Base-by-base conservation (phyloP, 2,329 filamentous ascomycete species). In the Phialemonium atrogriseum region DNA sequence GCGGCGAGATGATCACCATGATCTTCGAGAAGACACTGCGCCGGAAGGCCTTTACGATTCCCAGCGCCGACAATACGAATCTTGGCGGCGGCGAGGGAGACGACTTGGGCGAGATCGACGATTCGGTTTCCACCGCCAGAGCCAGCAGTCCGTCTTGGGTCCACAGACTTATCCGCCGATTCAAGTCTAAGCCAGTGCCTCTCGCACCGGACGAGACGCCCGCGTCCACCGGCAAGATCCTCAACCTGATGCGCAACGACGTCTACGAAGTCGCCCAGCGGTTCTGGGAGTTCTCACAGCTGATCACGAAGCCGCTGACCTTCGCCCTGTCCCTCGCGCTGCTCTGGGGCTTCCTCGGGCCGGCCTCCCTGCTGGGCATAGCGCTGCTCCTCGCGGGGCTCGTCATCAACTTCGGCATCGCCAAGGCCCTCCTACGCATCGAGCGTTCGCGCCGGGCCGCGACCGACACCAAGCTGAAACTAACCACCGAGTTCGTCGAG, bases 1-100 rank as follows among this genome's bases (percentile, higher is more conserved):
- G 87, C 28, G 87, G 87, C 5, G 86, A 94, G 56, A 75, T 89
- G 70, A 81, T 89, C 36, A 88, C 83, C 11, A 86, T 85, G 73
- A 67, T 88, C 10, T 86, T 85, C 46, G 82, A 86, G 46, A 89
- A 89, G 54, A 82, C 80, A 0, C 52, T 85, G 10, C 71, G 73
- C 8, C 61, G 81, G 6, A 85, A 85, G 53, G 61, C 57, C 2
- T 63, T 63, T 37, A 62, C 61, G 1, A 57, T 62, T 24, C 58
- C 51, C 4, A 56, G 52, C 24, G n/a, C n/a, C n/a, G 37, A 50
- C 25, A 47, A 30, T 37, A 56, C 42, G 23, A 47, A 43, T 36
- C 52, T 50, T 35, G 52, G 46, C 20, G 38, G 48, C 2, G 48
- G 45, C 15, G 50, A 55, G n/a, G 39, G 45, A 7, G 47, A 44